Evolutionary conservation across 495 filamentous ascomycete genomes (phyloP).

Genomic region (Aspergillus leporis): DNA sequence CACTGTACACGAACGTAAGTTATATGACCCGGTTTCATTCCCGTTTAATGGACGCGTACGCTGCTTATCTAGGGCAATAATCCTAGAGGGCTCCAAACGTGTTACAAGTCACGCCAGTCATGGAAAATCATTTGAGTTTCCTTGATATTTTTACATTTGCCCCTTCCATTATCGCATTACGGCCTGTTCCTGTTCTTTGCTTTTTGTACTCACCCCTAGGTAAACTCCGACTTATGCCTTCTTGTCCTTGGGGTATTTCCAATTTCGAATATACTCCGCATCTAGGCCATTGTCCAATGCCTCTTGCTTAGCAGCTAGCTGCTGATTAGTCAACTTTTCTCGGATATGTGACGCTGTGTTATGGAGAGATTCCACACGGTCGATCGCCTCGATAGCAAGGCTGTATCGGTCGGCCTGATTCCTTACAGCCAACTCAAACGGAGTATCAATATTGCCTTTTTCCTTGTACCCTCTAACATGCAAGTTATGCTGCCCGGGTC

Average conservation of each 20-base stretch:
- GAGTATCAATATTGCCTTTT: slow-evolving; percentile 79
- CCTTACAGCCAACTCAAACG: slow-evolving; percentile 68
- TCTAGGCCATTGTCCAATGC: slow-evolving; percentile 68
- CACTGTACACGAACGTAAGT: neutral
- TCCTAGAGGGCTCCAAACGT: neutral
- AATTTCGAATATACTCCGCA: slow-evolving; percentile 62
- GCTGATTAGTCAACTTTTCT: slow-evolving; percentile 59
- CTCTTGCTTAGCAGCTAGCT: slow-evolving; percentile 56
- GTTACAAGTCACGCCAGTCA: neutral
- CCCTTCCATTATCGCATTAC: neutral
- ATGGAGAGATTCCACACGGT: slow-evolving; percentile 55
- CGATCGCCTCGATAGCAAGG: slow-evolving; percentile 72
- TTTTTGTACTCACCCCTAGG: neutral
- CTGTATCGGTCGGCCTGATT: slow-evolving; percentile 72
- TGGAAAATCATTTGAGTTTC: neutral
- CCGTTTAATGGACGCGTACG: neutral
- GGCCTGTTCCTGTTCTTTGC: neutral
- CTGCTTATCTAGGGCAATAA: neutral
- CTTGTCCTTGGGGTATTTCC: slow-evolving; percentile 45
- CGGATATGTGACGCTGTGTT: slow-evolving; percentile 58
- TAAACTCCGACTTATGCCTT: neutral
- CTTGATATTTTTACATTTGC: neutral
- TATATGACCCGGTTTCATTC: neutral
- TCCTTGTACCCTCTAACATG: slow-evolving; percentile 74
- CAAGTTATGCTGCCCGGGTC: slow-evolving; percentile 58